These are phyloP conservation scores for Streptanthus diversifolius DNA, from an alignment of 345 rosid species.

Conservation along the genomic window DNA sequence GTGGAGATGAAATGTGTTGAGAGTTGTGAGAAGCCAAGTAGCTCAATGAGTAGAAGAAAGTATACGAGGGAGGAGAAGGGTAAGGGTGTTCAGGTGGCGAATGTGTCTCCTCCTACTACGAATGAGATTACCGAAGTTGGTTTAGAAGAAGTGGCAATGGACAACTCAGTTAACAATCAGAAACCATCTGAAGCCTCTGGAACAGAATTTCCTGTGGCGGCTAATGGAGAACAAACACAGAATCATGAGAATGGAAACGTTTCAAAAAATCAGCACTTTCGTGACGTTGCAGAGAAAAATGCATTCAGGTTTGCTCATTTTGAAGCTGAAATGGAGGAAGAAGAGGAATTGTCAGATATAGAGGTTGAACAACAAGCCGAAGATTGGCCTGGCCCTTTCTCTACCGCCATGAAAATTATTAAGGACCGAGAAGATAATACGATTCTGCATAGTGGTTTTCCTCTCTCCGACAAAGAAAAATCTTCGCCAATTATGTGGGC, in stretches of 20 bases:
- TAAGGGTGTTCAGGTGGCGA: conserved; percentile 38
- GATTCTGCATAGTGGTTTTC: conserved; percentile 8
- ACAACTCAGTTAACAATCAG: conserved; percentile 11
- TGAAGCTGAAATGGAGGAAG: conserved; percentile 37
- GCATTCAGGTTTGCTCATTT: conserved; percentile 78
- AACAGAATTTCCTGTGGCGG: neutral
- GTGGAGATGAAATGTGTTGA: conserved; percentile 7
- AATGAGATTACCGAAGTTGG: neutral
- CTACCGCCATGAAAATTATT: conserved; percentile 91
- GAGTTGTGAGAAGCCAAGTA: neutral
- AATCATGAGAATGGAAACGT: neutral
- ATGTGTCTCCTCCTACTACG: neutral
- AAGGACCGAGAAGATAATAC: conserved; percentile 52
- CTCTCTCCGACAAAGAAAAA: conserved; percentile 20
- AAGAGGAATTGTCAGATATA: conserved; percentile 34
- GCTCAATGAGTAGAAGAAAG: conserved; percentile 25
- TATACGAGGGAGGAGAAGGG: conserved; percentile 59
- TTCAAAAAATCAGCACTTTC: conserved; percentile 45
- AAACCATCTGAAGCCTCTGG: neutral
- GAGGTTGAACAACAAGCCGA: conserved; percentile 40
- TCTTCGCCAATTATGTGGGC: conserved; percentile 49
- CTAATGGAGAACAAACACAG: conserved; percentile 8
- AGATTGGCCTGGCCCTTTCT: conserved; percentile 99
- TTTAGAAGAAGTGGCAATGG: conserved; percentile 31
- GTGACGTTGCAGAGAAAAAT: conserved; percentile 52